These are phyloP conservation scores for Narthecium ossifragum DNA, from an alignment of 106 monocot species.

Conservation along the genomic window DNA sequence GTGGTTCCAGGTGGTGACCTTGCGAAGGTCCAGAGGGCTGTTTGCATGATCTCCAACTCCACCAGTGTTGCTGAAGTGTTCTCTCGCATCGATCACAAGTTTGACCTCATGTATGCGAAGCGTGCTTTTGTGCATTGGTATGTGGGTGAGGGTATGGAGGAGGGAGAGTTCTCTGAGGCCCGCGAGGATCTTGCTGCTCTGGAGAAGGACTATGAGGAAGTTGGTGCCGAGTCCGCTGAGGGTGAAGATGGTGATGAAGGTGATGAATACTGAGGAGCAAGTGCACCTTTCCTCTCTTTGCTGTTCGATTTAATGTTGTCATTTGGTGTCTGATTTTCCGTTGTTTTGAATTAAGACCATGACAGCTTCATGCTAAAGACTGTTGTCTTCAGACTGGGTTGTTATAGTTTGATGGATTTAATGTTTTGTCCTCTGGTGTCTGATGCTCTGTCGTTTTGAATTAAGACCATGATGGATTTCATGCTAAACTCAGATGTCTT, in stretches of 20 bases:
- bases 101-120: conserved; percentile 29
- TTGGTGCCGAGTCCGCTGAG: conserved; percentile 31
- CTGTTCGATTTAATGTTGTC: no score
- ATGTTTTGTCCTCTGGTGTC: no score
- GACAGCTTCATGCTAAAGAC: no score
- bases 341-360: no score
- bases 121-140: conserved; percentile 7
- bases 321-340: no score
- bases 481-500: no score
- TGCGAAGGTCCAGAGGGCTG: conserved; percentile 41
- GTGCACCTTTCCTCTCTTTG: neutral
- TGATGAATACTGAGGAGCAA: conserved; percentile 19
- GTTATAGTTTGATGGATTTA: no score
- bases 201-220: conserved; percentile 41
- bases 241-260: conserved; percentile 25
- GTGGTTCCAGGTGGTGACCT: conserved; percentile 36
- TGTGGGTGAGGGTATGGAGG: conserved; percentile 6
- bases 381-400: no score
- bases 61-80: conserved; percentile 41
- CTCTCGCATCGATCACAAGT: conserved; percentile 36
- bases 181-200: conserved; percentile 38
- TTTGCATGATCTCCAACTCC: conserved; percentile 49
- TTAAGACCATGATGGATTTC: no score
- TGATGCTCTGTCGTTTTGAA: no score
- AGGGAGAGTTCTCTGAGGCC: conserved; percentile 3